Base-by-base conservation (phyloP, 257 asterid genomes). In the Gentiana straminea region DNA sequence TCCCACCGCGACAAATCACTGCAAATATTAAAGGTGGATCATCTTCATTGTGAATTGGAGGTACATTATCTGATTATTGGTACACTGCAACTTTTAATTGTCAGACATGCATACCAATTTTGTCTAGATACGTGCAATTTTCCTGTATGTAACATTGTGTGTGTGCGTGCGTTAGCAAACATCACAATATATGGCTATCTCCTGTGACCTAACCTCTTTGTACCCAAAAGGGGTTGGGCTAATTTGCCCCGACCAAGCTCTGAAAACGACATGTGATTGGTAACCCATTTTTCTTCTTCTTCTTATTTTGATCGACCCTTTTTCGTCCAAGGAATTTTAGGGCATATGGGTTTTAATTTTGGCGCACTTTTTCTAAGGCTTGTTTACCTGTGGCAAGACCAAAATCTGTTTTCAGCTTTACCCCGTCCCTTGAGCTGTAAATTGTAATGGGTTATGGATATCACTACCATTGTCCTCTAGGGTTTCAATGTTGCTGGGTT, bases 41-140 rank as follows among this genome's bases (percentile, higher is more conserved):
- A 68, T 61, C 68, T 62, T 57, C 73, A 57, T 55, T 59, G 59
- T 39, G n/a, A 58, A 41, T 41, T 41, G 9, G 9, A 68, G 73
- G 73, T 68, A 68, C 68, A 68, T 68, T 62, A 49, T 64, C 63
- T 33, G 47, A 41, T 62, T 51, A 38, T 24, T 24, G 24, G 24
- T 24, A 24, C 24, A 24, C 60, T 58, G 67, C 33, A 41, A 37
- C 9, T 68, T 69, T 60, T 35, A 41, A 53, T 60, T 58, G 37
- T 58, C 51, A 47, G 65, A 68, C 64, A 55, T 57, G 58, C 71
- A 64, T 64, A 61, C 74, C 77, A 70, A 70, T 24, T 24, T 24
- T 24, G 36, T 5, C 68, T 64, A 37, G 37, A 37, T 55, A 55
- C 52, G 35, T 35, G 37, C 63, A 49, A 7, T 41, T 24, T 37